Conservation (phyloP, 768 basidiomycete species). For the Hygrophoropsis aurantiaca region DNA sequence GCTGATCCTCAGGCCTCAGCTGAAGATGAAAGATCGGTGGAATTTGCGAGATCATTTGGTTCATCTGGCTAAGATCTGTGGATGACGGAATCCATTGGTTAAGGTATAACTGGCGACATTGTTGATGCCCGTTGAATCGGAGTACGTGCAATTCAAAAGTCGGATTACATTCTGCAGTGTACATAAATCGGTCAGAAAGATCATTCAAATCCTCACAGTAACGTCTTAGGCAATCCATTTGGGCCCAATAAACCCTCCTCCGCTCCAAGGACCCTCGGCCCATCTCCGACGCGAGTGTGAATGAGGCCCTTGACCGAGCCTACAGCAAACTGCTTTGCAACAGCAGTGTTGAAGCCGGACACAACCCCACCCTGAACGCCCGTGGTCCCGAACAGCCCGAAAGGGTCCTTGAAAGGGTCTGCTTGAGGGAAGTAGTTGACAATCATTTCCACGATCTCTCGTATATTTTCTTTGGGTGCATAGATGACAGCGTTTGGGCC, state of each 20-base stretch:
- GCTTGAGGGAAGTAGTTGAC: slow-evolving; percentile 85
- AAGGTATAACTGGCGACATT: too few relatives aligned
- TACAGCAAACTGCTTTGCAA: slow-evolving; percentile 68
- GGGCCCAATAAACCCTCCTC: slow-evolving; percentile 65
- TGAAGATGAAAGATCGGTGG: too few relatives aligned
- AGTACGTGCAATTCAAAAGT: too few relatives aligned
- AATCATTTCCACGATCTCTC: slow-evolving; percentile 74
- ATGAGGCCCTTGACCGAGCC: slow-evolving; percentile 89
- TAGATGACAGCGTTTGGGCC: slow-evolving; percentile 99
- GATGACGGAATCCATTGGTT: too few relatives aligned
- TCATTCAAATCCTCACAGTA: slow-evolving; percentile 28
- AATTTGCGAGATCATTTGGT: too few relatives aligned
- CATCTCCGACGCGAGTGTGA: slow-evolving; percentile 91
- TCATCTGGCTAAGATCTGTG: too few relatives aligned
- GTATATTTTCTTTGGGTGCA: slow-evolving; percentile 72
- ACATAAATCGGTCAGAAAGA: neutral
- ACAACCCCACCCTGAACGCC: slow-evolving; percentile 52
- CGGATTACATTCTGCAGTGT: too few relatives aligned
- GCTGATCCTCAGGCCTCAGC: too few relatives aligned
- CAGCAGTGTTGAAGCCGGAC: slow-evolving; percentile 74
- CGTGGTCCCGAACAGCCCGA: slow-evolving; percentile 52
- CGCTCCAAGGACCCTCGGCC: slow-evolving; percentile 67
- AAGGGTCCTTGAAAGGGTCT: slow-evolving; percentile 75
- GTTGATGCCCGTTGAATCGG: too few relatives aligned
- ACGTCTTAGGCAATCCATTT: slow-evolving; percentile 67